Evolutionary conservation across 2,329 filamentous ascomycete genomes (phyloP).

Genomic region (Claviceps pazoutovae): DNA sequence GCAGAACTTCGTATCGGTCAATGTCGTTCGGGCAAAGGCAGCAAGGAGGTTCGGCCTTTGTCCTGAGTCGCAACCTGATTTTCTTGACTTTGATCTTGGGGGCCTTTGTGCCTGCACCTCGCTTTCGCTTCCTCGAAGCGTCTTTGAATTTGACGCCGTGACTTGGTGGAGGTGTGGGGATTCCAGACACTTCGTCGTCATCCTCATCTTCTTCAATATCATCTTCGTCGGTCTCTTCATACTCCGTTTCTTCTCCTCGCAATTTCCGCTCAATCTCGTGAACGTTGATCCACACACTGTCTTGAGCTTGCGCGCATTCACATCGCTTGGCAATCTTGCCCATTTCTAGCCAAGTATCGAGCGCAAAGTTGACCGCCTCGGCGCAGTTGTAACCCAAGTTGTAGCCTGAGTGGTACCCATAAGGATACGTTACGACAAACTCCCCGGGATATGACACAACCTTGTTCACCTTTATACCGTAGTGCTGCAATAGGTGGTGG

Average conservation of each 20-base stretch:
- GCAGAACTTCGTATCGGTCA: slow-evolving; percentile 64
- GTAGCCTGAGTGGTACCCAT: slow-evolving; percentile 95
- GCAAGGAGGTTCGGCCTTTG: slow-evolving; percentile 64
- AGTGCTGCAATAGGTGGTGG: slow-evolving; percentile 70
- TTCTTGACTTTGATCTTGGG: slow-evolving; percentile 54
- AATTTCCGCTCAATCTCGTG: slow-evolving; percentile 91
- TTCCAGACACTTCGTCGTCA: slow-evolving; percentile 47
- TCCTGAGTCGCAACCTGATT: slow-evolving; percentile 62
- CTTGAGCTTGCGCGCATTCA: slow-evolving; percentile 84
- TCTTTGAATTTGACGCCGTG: slow-evolving; percentile 54
- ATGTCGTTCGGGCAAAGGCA: slow-evolving; percentile 87
- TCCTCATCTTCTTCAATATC: slow-evolving; percentile 49
- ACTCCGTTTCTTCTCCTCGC: slow-evolving; percentile 75
- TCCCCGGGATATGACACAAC: slow-evolving; percentile 92
- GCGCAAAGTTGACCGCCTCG: slow-evolving; percentile 95
- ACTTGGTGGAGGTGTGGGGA: slow-evolving; percentile 66
- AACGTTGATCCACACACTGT: slow-evolving; percentile 97
- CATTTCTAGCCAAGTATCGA: slow-evolving; percentile 89
- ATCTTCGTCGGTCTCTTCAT: slow-evolving; percentile 58
- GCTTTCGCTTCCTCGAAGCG: slow-evolving; percentile 48
- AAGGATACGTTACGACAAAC: slow-evolving; percentile 96
- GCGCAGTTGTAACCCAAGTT: slow-evolving; percentile 98
- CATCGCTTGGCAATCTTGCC: slow-evolving; percentile 94
- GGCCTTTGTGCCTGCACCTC: slow-evolving; percentile 20
- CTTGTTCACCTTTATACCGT: slow-evolving; percentile 91